A percentile compares a stretch with the other conserved stretches of the same genome.
Conservation (phyloP, 441 rosid species). For the Adansonia rubrostipa region DNA sequence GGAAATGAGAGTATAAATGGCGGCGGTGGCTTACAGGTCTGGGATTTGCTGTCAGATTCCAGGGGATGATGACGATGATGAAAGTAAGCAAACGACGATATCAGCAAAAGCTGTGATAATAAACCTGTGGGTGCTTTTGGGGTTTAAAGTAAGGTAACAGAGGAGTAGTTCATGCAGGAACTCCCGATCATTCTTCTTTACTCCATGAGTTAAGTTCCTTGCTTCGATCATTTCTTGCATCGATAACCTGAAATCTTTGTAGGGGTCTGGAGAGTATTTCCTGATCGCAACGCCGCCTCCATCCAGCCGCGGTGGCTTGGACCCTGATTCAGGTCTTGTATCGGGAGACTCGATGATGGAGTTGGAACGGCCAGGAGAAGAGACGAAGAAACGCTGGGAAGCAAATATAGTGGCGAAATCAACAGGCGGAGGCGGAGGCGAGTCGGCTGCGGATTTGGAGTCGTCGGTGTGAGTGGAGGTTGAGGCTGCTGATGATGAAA, state of each 20-base stretch:
- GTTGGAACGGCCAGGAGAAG: conserved; percentile 91
- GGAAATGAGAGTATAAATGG: conserved; percentile 14
- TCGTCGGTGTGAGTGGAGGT: neutral
- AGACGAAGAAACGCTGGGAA: conserved; percentile 87
- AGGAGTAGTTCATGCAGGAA: conserved; percentile 72
- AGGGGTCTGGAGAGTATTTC: conserved; percentile 78
- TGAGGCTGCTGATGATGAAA: neutral
- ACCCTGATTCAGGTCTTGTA: neutral
- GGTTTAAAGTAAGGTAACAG: conserved; percentile 75
- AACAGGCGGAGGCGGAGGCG: conserved; percentile 32
- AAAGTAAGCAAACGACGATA: conserved; percentile 47
- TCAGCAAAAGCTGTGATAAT: conserved; percentile 81
- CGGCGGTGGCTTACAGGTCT: conserved; percentile 9
- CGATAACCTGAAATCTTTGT: conserved; percentile 67
- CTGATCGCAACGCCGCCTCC: conserved; percentile 58
- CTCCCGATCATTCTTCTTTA: conserved; percentile 51
- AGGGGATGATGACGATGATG: conserved; percentile 36
- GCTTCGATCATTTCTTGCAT: conserved; percentile 94
- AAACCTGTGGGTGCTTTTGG: conserved; percentile 64
- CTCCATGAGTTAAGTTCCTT: conserved; percentile 46
- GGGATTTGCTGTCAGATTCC: conserved; percentile 11
- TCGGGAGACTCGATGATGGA: conserved; percentile 67
- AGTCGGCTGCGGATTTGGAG: conserved; percentile 41
- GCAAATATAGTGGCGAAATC: conserved; percentile 73
- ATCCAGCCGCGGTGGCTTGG: conserved; percentile 18